Percentiles rank a stretch among this genome's conserved stretches.
Evolutionary conservation across 78 protist species (phyloP).

Genomic region (Dictyostelium purpureum): DNA sequence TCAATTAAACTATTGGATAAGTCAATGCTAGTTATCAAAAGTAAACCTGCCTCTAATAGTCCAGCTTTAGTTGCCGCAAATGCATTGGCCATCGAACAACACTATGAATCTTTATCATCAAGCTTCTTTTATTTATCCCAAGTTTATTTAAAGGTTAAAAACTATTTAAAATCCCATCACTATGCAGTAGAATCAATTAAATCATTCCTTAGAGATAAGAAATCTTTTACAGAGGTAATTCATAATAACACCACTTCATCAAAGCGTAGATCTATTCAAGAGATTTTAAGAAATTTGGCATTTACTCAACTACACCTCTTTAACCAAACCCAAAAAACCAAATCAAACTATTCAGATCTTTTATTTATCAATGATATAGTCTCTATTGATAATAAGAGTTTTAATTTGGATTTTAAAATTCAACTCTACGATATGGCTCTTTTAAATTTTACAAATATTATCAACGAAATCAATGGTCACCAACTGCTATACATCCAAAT

Average conservation of each 20-base stretch:
- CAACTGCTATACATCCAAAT: not conserved
- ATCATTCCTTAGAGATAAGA: not conserved
- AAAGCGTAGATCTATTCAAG: not conserved
- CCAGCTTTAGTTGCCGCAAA: too few species aligned
- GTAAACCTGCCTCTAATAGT: not conserved
- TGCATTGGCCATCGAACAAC: not conserved
- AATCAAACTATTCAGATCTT: not conserved
- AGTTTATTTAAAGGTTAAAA: not conserved
- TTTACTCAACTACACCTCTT: not conserved
- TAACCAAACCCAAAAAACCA: not conserved
- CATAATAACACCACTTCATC: not conserved
- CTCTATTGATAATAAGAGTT: not conserved
- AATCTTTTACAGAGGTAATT: slow-evolving; percentile 3
- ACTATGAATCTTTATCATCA: not conserved
- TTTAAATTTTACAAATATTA: not conserved
- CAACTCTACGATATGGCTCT: slow-evolving; percentile 32
- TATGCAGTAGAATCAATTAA: slow-evolving; percentile 21
- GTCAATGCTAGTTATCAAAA: too few species aligned
- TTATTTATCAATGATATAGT: slow-evolving; percentile 26
- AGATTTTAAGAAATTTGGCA: not conserved
- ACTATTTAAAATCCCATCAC: not conserved
- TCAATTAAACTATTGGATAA: not conserved
- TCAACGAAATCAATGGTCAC: not conserved
- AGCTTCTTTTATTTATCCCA: slow-evolving; percentile 10
- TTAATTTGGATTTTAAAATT: not conserved